Conservation (phyloP, 495 filamentous ascomycete species). For the Sordaria brevicollis region DNA sequence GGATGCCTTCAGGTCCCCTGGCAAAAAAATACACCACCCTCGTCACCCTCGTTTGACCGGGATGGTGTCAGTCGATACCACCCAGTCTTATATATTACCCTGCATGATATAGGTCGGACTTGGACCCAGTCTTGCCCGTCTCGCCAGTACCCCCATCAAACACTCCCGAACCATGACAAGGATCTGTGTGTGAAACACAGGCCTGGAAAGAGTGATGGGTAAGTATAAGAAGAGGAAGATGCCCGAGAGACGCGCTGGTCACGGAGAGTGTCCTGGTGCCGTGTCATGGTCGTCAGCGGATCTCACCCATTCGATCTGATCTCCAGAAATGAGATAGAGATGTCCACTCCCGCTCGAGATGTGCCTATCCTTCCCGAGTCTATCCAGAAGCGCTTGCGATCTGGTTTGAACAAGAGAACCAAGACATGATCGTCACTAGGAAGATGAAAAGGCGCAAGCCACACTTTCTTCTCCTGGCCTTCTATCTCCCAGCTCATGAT, state of each 20-base stretch:
- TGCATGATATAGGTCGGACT: neutral
- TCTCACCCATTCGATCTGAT: neutral
- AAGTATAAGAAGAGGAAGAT: neutral
- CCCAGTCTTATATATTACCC: neutral
- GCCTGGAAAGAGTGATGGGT: neutral
- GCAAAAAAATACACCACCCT: neutral
- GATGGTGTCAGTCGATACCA: neutral
- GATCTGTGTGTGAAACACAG: neutral
- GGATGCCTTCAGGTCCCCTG: neutral
- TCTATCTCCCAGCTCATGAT: neutral
- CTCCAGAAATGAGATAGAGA: neutral
- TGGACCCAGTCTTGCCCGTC: neutral
- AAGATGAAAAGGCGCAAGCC: neutral
- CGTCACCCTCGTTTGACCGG: neutral
- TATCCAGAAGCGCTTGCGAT: neutral
- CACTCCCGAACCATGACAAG: neutral
- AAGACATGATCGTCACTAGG: neutral
- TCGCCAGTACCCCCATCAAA: neutral
- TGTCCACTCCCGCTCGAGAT: neutral
- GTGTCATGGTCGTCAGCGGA: neutral
- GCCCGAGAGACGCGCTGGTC: neutral
- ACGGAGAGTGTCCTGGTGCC: neutral
- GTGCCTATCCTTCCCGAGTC: neutral
- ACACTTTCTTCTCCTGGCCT: neutral
- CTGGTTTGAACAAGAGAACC: neutral